Conservation (phyloP, 345 rosid genomes). For the Erysimum cheiranthoides region DNA sequence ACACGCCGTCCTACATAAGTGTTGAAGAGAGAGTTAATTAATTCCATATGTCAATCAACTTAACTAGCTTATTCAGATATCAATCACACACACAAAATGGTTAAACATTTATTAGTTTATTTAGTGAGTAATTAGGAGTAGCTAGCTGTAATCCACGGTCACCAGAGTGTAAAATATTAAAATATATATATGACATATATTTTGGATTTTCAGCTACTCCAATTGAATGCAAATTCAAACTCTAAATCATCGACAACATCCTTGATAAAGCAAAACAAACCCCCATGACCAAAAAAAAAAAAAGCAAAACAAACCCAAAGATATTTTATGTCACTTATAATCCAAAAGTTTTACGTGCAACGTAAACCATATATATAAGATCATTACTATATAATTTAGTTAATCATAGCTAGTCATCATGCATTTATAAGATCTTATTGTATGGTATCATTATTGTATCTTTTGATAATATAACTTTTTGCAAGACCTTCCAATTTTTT, state of each 20-base stretch:
- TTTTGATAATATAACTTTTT: neutral
- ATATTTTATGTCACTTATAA: neutral
- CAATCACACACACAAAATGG: neutral
- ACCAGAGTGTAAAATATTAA: too few relatives aligned
- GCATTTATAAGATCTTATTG: neutral
- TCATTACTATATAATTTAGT: neutral
- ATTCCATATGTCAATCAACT: neutral
- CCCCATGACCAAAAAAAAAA: too few relatives aligned
- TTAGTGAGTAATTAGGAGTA: neutral
- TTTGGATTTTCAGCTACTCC: neutral
- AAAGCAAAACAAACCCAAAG: too few relatives aligned
- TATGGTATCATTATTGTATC: neutral
- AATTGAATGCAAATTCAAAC: neutral
- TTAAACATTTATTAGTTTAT: neutral
- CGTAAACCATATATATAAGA: neutral
- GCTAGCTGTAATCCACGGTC: neutral
- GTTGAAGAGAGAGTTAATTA: neutral
- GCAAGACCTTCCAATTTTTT: too few relatives aligned
- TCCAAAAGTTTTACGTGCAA: neutral
- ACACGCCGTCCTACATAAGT: constrained; percentile 4
- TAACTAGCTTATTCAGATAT: neutral
- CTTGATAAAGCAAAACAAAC: too few relatives aligned
- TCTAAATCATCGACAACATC: neutral
- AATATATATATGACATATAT: too few relatives aligned
- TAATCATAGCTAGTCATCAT: neutral